Evolutionary conservation across 768 basidiomycete species (phyloP).

Genomic region (Boletus rubropictus): DNA sequence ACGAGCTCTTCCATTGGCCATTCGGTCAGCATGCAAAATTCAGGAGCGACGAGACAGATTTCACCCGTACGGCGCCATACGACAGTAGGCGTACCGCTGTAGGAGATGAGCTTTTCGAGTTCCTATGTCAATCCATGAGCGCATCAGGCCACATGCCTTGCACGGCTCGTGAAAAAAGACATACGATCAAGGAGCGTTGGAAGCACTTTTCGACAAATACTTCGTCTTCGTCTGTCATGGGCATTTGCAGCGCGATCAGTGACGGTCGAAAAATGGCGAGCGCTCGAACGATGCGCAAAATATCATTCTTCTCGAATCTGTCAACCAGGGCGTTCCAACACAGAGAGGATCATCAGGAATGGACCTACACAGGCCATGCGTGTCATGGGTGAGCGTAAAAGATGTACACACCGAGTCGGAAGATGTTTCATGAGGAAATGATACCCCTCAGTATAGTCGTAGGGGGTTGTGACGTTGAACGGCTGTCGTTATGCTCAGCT

Average conservation of each 20-base stretch:
- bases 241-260: constrained; percentile 96
- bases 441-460: constrained; percentile 95
- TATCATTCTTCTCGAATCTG: constrained; percentile 96
- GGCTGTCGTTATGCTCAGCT: constrained; percentile 57
- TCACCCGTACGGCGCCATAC: constrained; percentile 98
- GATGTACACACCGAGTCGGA: constrained; percentile 63
- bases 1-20: constrained; percentile 83
- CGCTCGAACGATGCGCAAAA: constrained; percentile 88
- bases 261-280: constrained; percentile 95
- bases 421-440: constrained; percentile 96
- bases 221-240: constrained; percentile 92
- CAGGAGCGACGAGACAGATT: constrained; percentile 92
- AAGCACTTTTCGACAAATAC: constrained; percentile 95
- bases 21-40: constrained; percentile 91
- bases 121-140: constrained; percentile 46
- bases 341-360: constrained; percentile 34
- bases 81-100: constrained; percentile 94
- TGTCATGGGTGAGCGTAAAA: constrained; percentile 27
- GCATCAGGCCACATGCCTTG: background rate
- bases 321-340: constrained; percentile 23
- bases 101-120: constrained; percentile 94
- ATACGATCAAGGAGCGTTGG: constrained; percentile 85
- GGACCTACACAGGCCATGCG: constrained; percentile 39
- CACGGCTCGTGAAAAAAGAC: constrained; percentile 4
- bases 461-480: constrained; percentile 63